A percentile compares a stretch with the other conserved stretches of the same genome.
phyloP scores from a whole-genome alignment of 2,329 filamentous ascomycete genomes.

The Aspergillus sojae region DNA sequence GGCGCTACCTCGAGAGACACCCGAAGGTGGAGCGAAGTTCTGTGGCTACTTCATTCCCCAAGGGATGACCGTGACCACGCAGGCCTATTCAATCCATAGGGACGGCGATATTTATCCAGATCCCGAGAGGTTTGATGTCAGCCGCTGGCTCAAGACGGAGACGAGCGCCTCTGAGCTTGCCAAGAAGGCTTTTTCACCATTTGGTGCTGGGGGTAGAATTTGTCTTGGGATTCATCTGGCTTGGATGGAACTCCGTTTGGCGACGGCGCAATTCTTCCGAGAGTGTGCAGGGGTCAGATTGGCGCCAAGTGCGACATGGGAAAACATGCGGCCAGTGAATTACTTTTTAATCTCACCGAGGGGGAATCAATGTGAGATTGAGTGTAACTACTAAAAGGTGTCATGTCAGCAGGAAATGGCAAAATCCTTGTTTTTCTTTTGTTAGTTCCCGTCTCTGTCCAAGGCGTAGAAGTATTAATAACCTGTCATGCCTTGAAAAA shows the following conservation, averaged over 20 bases:
- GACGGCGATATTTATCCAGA: slow-evolving; percentile 52
- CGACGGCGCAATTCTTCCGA: slow-evolving; percentile 54
- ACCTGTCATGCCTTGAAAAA: neutral
- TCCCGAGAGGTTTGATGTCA: slow-evolving; percentile 54
- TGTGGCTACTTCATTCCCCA: slow-evolving; percentile 50
- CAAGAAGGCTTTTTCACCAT: slow-evolving; percentile 65
- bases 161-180: slow-evolving; percentile 30
- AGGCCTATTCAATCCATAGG: slow-evolving; percentile 57
- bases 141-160: slow-evolving; percentile 48
- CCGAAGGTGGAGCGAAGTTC: slow-evolving; percentile 46
- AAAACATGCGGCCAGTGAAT: slow-evolving; percentile 46
- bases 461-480: neutral
- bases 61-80: slow-evolving; percentile 54
- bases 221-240: slow-evolving; percentile 71
- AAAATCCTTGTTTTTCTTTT: neutral
- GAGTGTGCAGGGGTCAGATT: slow-evolving; percentile 23
- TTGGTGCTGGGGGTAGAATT: slow-evolving; percentile 66
- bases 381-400: neutral
- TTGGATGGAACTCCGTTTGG: slow-evolving; percentile 56
- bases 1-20: slow-evolving; percentile 56
- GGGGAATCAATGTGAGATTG: slow-evolving; percentile 42
- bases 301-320: slow-evolving; percentile 10
- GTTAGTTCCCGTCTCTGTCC: neutral
- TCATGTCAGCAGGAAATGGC: neutral
- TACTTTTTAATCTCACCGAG: slow-evolving; percentile 47